phyloP scores from a whole-genome alignment of 495 filamentous ascomycete genomes.

The Lepraria neglecta region DNA sequence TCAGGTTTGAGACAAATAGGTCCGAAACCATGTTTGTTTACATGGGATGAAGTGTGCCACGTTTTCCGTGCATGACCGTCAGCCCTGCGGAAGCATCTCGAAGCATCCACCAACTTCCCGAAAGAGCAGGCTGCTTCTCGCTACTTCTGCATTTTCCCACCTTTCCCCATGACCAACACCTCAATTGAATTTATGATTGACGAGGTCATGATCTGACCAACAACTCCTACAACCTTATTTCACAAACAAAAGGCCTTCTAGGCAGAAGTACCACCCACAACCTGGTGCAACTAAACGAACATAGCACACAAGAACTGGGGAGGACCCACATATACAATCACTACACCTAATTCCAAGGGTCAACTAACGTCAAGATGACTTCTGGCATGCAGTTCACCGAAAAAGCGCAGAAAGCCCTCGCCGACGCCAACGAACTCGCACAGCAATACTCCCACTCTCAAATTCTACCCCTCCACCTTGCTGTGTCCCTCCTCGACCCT shows the following conservation, averaged over 20 bases:
- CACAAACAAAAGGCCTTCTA: not conserved
- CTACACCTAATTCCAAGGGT: not conserved
- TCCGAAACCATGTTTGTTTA: no score
- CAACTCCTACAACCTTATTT: no score
- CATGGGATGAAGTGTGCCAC: not conserved
- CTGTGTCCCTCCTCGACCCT: conserved; percentile 81
- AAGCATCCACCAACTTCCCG: conserved; percentile 5
- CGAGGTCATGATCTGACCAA: not conserved
- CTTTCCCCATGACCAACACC: not conserved
- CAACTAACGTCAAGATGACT: conserved; percentile 43
- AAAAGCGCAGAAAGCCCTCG: conserved; percentile 76
- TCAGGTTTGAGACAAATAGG: no score
- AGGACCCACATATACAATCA: not conserved
- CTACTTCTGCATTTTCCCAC: not conserved
- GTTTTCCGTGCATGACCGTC: not conserved
- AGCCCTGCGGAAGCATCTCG: conserved; percentile 13
- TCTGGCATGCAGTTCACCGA: conserved; percentile 79
- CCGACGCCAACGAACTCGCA: conserved; percentile 75
- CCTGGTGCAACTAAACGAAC: not conserved
- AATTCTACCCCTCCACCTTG: conserved; percentile 80
- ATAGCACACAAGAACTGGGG: not conserved
- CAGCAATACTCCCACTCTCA: conserved; percentile 87
- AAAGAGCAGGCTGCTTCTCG: conserved; percentile 1
- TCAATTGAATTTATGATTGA: conserved; percentile 4
- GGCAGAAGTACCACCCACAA: not conserved